Conservation (phyloP, 768 basidiomycete genomes). For the Trichaptum fuscoviolaceum region DNA sequence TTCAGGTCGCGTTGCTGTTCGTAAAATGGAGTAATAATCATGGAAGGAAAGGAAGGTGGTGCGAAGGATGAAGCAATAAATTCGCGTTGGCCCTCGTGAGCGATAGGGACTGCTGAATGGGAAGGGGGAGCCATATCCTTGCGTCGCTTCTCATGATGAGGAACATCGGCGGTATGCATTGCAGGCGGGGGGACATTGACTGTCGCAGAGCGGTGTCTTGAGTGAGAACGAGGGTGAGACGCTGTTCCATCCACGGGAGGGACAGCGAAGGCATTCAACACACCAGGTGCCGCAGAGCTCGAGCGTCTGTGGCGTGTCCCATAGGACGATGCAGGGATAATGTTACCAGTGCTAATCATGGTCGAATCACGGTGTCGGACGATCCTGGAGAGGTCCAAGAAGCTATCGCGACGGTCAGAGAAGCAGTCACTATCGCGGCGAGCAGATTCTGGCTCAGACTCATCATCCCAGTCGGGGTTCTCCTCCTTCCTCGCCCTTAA, state of each 20-base stretch:
- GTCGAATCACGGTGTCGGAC: slow-evolving; percentile 14
- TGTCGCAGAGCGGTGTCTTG: slow-evolving; percentile 37
- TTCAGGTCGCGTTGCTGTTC: not conserved
- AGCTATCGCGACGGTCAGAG: slow-evolving; percentile 19
- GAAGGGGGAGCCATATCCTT: not conserved
- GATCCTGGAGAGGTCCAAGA: slow-evolving; percentile 15
- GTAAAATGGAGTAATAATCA: not conserved
- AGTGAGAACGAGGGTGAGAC: slow-evolving; percentile 20
- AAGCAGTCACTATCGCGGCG: slow-evolving; percentile 29
- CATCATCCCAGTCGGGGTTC: slow-evolving; percentile 12
- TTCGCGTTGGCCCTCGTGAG: slow-evolving; percentile 26
- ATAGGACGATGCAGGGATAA: not conserved
- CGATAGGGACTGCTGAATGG: not conserved
- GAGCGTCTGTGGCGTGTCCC: not conserved
- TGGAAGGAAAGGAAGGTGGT: slow-evolving; percentile 20
- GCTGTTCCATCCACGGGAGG: slow-evolving; percentile 12
- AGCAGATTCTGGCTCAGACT: slow-evolving; percentile 31
- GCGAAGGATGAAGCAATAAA: slow-evolving; percentile 41
- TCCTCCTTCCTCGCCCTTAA: not conserved
- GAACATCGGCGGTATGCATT: slow-evolving; percentile 9
- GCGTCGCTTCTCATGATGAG: not conserved
- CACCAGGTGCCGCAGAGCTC: not conserved
- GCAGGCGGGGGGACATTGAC: slow-evolving; percentile 33
- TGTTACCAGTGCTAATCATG: not conserved
- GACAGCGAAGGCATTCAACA: slow-evolving; percentile 6